phyloP scores from a whole-genome alignment of 169 alveolate genomes.

The Babesia microti region DNA sequence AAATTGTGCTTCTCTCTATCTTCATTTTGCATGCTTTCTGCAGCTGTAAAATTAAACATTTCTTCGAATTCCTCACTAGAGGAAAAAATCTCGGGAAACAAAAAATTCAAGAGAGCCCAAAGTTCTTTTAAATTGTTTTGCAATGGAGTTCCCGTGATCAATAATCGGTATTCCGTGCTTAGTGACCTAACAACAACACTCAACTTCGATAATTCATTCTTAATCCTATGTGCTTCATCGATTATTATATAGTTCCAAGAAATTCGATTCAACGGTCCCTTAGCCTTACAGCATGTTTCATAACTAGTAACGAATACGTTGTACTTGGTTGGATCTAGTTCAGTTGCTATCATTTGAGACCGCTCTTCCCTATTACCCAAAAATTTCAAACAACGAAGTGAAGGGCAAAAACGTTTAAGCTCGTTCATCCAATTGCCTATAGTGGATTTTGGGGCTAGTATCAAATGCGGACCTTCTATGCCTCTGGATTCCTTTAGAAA shows the following conservation, averaged over 20 bases:
- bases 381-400: slow-evolving; percentile 83
- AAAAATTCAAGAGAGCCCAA: slow-evolving; percentile 96
- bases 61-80: slow-evolving; percentile 91
- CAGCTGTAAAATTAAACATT: slow-evolving; percentile 75
- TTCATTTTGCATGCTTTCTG: slow-evolving; percentile 37
- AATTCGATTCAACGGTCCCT: slow-evolving; percentile 76
- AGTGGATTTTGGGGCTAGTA: slow-evolving; percentile 93
- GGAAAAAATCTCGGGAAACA: slow-evolving; percentile 91
- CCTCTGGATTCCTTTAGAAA: slow-evolving; percentile 76
- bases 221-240: slow-evolving; percentile 98
- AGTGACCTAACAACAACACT: slow-evolving; percentile 75
- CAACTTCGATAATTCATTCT: slow-evolving; percentile 88
- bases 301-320: slow-evolving; percentile 90
- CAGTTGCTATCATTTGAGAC: slow-evolving; percentile 37
- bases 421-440: slow-evolving; percentile 94
- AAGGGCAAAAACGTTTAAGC: slow-evolving; percentile 87
- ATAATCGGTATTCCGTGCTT: slow-evolving; percentile 84
- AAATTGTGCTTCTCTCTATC: slow-evolving; percentile 59
- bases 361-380: slow-evolving; percentile 91
- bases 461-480: slow-evolving; percentile 89
- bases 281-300: slow-evolving; percentile 83
- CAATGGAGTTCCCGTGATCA: slow-evolving; percentile 98
- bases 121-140: slow-evolving; percentile 94
- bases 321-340: slow-evolving; percentile 58
- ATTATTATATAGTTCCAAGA: slow-evolving; percentile 91